Evolutionary conservation across 2,329 filamentous ascomycete genomes (phyloP).

Genomic region (Curvularia hawaiiensis): DNA sequence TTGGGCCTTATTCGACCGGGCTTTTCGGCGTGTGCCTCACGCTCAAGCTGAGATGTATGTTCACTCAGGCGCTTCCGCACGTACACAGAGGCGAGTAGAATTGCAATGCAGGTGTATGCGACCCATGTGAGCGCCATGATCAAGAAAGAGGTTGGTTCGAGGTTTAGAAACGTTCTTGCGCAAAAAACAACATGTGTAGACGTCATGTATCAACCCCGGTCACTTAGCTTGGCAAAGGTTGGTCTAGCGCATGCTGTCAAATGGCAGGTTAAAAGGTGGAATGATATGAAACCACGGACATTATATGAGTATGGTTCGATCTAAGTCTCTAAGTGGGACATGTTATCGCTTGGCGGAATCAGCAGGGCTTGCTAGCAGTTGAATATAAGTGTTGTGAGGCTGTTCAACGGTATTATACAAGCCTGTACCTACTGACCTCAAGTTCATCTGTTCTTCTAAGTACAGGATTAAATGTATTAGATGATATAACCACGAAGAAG

Average conservation of each 20-base stretch:
- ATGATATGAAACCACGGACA: no score
- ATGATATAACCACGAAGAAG: not conserved
- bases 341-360: not conserved
- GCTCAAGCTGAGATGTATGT: constrained; percentile 15
- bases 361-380: not conserved
- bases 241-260: not conserved
- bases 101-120: constrained; percentile 5
- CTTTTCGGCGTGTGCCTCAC: constrained; percentile 18
- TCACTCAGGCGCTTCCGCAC: constrained; percentile 16
- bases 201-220: not conserved
- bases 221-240: not conserved
- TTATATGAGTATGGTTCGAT: not conserved
- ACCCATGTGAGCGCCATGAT: constrained; percentile 11
- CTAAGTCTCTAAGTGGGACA: not conserved
- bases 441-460: not conserved
- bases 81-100: constrained; percentile 9
- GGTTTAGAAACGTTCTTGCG: not conserved
- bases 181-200: not conserved
- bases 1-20: constrained; percentile 3
- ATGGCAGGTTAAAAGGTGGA: no score
- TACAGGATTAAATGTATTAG: not conserved
- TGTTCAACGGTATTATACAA: not conserved
- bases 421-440: not conserved
- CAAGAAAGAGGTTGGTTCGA: not conserved
- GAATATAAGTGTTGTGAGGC: not conserved